Percentiles rank a stretch among this genome's conserved stretches.
Evolutionary conservation across 2,329 filamentous ascomycete genomes (phyloP).

Genomic region (Clathrospora elynae): DNA sequence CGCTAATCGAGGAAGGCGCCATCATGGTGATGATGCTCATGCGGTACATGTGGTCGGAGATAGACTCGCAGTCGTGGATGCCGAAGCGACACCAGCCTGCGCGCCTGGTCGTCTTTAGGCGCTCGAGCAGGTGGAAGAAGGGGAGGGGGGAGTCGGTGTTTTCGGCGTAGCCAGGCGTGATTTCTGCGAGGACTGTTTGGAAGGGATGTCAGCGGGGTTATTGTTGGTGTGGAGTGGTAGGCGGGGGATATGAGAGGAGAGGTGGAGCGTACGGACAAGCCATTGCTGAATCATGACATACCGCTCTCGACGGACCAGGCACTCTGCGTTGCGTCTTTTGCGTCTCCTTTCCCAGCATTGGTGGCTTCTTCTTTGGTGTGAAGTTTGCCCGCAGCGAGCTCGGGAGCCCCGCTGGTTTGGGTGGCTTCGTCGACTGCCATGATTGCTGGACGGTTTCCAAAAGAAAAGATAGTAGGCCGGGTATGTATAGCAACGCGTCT

Average conservation of each 20-base stretch:
- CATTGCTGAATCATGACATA: constrained; percentile 45
- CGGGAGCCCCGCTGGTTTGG: constrained; percentile 50
- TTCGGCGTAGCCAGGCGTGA: constrained; percentile 63
- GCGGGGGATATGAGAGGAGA: constrained; percentile 16
- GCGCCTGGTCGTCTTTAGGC: constrained; percentile 93
- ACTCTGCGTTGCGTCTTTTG: constrained; percentile 24
- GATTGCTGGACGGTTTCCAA: constrained; percentile 17
- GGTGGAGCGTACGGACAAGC: constrained; percentile 41
- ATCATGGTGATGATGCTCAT: constrained; percentile 97
- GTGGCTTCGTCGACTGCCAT: constrained; percentile 45
- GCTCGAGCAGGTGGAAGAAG: constrained; percentile 93
- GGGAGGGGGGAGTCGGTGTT: constrained; percentile 75
- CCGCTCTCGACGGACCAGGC: constrained; percentile 54
- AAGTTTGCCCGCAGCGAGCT: constrained; percentile 44
- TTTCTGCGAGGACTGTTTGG: constrained; percentile 64
- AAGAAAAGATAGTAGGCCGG: neutral
- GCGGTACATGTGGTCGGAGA: constrained; percentile 99
- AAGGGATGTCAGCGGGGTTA: constrained; percentile 5
- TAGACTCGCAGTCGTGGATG: constrained; percentile 79
- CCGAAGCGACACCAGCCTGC: constrained; percentile 94
- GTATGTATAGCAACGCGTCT: neutral
- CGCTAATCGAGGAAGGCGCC: constrained; percentile 74
- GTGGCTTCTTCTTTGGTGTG: too few relatives aligned
- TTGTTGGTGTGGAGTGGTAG: neutral
- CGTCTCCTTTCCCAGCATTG: too few relatives aligned